Percentiles rank a stretch among this genome's conserved stretches.
These are phyloP conservation scores for Tardiomyces digboiensis DNA, from an alignment of 1,139 yeast species.

Conservation along the genomic window DNA sequence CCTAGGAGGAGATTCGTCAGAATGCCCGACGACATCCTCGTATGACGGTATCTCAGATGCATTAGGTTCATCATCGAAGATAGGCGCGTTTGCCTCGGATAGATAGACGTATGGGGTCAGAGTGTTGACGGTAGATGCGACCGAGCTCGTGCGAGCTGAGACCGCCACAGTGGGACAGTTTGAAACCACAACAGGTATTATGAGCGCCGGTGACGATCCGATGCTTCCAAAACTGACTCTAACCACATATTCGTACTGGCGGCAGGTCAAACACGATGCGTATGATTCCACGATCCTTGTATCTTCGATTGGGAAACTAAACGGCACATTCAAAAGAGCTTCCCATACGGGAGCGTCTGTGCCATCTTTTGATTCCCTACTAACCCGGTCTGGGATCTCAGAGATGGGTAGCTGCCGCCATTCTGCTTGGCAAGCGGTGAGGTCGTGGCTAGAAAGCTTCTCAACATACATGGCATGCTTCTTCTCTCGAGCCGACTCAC, in stretches of 20 bases:
- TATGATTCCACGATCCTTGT: slow-evolving; percentile 15
- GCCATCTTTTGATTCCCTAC: neutral
- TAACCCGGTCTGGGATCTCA: neutral
- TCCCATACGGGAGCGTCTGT: neutral
- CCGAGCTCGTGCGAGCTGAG: neutral
- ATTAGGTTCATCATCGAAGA: neutral
- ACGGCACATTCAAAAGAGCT: slow-evolving; percentile 6
- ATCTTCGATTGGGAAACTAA: slow-evolving; percentile 7
- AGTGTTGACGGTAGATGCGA: neutral
- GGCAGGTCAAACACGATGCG: slow-evolving; percentile 16
- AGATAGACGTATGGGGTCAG: neutral
- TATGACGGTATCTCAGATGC: neutral
- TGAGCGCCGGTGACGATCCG: slow-evolving; percentile 1
- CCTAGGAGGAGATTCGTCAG: no score
- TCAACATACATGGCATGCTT: neutral
- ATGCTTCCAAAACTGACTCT: slow-evolving; percentile 7
- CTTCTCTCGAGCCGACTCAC: neutral
- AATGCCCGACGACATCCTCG: neutral
- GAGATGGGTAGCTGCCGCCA: neutral
- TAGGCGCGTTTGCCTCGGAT: neutral
- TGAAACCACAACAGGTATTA: slow-evolving; percentile 7
- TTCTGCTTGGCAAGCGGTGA: neutral
- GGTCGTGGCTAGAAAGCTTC: neutral
- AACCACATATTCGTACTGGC: slow-evolving; percentile 16
- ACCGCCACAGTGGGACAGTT: neutral